A percentile compares a stretch with the other conserved stretches of the same genome.
Conservation (phyloP, 2,329 filamentous ascomycete genomes). For the Sporothrix brunneoviolacea region DNA sequence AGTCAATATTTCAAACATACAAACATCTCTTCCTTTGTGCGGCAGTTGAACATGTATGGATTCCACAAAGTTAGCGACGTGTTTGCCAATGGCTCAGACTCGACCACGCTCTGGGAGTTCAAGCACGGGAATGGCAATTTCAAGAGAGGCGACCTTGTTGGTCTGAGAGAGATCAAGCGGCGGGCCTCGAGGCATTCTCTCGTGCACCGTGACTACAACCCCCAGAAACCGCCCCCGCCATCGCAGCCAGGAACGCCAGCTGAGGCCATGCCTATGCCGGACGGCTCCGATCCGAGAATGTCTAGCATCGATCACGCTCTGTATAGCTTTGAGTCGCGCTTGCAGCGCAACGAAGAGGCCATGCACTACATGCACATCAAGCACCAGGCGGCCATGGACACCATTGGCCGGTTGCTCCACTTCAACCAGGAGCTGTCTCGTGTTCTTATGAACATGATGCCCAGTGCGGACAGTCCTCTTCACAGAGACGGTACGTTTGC, state of each 20-base stretch:
- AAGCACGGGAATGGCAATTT: conserved; percentile 97
- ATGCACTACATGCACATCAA: conserved; percentile 72
- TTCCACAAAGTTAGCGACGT: conserved; percentile 99
- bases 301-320: conserved; percentile 71
- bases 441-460: conserved; percentile 65
- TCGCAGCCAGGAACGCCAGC: conserved; percentile 81
- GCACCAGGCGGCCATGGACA: conserved; percentile 76
- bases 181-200: conserved; percentile 87
- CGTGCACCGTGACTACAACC: conserved; percentile 84
- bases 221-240: conserved; percentile 63
- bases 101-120: conserved; percentile 95
- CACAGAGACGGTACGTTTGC: conserved; percentile 71
- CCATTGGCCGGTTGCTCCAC: conserved; percentile 61
- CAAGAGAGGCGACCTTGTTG: conserved; percentile 86
- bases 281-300: conserved; percentile 70
- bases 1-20: conserved; percentile 99
- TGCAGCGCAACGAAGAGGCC: conserved; percentile 78
- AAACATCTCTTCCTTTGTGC: conserved; percentile 96
- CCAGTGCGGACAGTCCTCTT: conserved; percentile 67
- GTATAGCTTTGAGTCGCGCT: conserved; percentile 69
- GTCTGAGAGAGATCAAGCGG: conserved; percentile 90
- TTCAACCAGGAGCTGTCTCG: conserved; percentile 82
- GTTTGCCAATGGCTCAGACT: conserved; percentile 90
- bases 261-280: conserved; percentile 68
- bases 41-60: conserved; percentile 98